Percentiles rank a stretch among this genome's conserved stretches.
Conservation (phyloP, 371 early-diverging fungal genomes). For the Syncephalastrum racemosum region DNA sequence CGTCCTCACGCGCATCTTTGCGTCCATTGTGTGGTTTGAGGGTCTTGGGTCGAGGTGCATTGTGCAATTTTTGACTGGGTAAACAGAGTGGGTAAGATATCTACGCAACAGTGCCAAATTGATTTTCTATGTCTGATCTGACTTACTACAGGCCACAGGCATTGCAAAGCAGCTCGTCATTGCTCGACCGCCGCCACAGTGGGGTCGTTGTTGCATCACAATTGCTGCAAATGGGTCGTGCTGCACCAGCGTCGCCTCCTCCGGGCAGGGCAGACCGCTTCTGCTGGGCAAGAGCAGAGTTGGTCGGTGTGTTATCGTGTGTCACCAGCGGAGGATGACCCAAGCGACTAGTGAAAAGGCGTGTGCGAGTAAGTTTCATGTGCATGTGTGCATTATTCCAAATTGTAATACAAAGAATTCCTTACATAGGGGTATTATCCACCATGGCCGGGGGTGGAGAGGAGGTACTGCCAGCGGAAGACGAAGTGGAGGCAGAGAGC, state of each 20-base stretch:
- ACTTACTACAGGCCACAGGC: slow-evolving; percentile 73
- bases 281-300: too few species aligned
- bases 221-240: slow-evolving; percentile 70
- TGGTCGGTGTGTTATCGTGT: too few species aligned
- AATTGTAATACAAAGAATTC: not conserved
- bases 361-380: too few species aligned
- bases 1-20: slow-evolving; percentile 38
- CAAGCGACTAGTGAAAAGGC: too few species aligned
- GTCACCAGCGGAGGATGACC: too few species aligned
- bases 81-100: slow-evolving; percentile 80
- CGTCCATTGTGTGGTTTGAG: slow-evolving; percentile 35
- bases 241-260: slow-evolving; percentile 3
- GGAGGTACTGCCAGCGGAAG: slow-evolving; percentile 15
- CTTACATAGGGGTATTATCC: slow-evolving; percentile 9
- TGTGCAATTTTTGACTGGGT: slow-evolving; percentile 68
- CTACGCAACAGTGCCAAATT: slow-evolving; percentile 19
- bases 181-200: slow-evolving; percentile 89
- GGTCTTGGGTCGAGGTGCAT: slow-evolving; percentile 62
- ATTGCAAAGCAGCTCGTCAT: slow-evolving; percentile 85
- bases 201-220: slow-evolving; percentile 92
- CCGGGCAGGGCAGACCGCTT: too few species aligned
- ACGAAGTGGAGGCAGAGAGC: slow-evolving; percentile 18
- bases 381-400: too few species aligned
- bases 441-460: slow-evolving; percentile 12
- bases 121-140: too few species aligned